These are phyloP conservation scores for Rhizopogon sp. DNA, from an alignment of 768 basidiomycete species.

Conservation along the genomic window DNA sequence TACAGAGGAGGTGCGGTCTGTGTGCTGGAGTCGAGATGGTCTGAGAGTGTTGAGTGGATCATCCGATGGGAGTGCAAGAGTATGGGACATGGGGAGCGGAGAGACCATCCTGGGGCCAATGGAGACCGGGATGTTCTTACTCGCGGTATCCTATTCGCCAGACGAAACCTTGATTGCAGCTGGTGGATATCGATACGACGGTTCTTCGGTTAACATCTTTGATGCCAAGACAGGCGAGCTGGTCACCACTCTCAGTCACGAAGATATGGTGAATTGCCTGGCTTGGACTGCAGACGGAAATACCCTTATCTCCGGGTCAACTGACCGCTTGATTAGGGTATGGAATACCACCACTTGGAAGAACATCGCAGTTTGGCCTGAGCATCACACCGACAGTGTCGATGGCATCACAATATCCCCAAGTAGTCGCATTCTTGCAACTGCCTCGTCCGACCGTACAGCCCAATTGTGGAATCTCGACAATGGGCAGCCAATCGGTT, in stretches of 20 bases:
- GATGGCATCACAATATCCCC: slow-evolving; percentile 16
- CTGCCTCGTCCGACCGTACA: slow-evolving; percentile 5
- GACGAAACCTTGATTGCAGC: background rate
- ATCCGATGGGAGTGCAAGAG: too few species aligned
- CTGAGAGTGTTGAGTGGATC: too few species aligned
- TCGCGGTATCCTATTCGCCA: background rate
- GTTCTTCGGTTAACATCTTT: background rate
- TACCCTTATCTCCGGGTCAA: background rate
- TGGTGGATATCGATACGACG: background rate
- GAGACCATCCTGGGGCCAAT: too few species aligned
- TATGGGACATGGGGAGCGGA: too few species aligned
- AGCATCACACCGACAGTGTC: slow-evolving; percentile 8
- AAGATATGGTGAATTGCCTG: background rate
- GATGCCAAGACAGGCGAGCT: background rate
- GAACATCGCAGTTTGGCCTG: background rate
- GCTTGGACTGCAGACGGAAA: background rate
- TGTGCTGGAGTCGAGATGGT: too few species aligned
- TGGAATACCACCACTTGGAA: too few species aligned
- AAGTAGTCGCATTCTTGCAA: slow-evolving; percentile 9
- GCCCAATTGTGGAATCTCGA: slow-evolving; percentile 5
- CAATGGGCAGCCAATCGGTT: slow-evolving; percentile 1
- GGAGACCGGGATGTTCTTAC: too few species aligned
- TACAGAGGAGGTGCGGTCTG: too few species aligned
- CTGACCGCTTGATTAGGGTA: too few species aligned
- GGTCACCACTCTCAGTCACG: background rate